Base-by-base conservation (phyloP, 2,329 filamentous ascomycete species). In the Aphanocladium album region DNA sequence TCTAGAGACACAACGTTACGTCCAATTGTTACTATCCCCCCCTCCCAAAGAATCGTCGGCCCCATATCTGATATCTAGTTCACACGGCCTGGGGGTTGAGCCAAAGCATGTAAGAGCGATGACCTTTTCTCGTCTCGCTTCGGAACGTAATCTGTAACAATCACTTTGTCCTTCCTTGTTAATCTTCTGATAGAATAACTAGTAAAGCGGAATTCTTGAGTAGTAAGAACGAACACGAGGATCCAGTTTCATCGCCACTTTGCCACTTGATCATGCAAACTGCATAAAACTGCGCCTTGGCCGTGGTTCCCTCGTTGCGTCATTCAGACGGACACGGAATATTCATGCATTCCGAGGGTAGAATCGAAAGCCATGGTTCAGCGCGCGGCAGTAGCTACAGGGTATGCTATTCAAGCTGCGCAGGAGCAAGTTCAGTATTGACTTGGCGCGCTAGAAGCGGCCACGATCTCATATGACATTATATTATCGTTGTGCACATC, bases 131-230 rank as follows among this genome's bases (percentile, higher is more conserved):
- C 54, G 41, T 57, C 54, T 47, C 30, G 37, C 37, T n/a, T 37
- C 25, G 30, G 5, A 23, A 37, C 47, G 27, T n/a, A 21, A 35
- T 46, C 54, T 57, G 54, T 37, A 57, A 57, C 54, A 57, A 33
- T 33, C 54, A 41, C 54, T 57, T 57, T 37, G 54, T 57, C 54
- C 43, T n/a, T n/a, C 30, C 9, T 46, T 23, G 41, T 39, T 35
- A 45, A 8, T 47, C 46, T 47, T 27, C 47, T 47, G 37, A 27
- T 47, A 47, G 27, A 47, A n/a, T 47, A 3, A 5, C n/a, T 3
- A 25, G 23, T 47, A 33, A 16, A 57, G 5, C 14, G 25, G 8
- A 7, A 27, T 47, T 57, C 27, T 7, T 25, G 9, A 5, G 19
- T 35, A 19, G 21, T n/a, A 8, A 25, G 41, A 39, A 27, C 8